phyloP scores from a whole-genome alignment of 2,329 filamentous ascomycete species.

The Nigrospora oryzae region DNA sequence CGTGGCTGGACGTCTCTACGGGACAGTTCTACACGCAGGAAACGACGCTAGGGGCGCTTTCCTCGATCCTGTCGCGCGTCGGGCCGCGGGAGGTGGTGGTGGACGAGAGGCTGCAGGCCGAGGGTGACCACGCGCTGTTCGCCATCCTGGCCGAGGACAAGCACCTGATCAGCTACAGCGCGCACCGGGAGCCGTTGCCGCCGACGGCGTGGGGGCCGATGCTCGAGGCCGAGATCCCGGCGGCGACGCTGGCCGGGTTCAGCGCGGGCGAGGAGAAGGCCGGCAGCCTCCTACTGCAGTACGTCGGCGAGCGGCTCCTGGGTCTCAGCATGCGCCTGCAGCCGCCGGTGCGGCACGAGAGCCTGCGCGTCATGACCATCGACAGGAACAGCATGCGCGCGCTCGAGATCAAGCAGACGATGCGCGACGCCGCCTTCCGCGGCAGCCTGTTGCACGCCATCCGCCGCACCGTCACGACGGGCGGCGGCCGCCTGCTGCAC shows the following conservation, averaged over 20 bases:
- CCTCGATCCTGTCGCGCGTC: conserved; percentile 77
- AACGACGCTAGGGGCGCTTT: conserved; percentile 60
- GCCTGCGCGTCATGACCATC: conserved; percentile 75
- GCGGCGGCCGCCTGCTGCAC: conserved; percentile 75
- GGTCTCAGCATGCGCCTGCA: conserved; percentile 75
- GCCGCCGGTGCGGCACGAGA: conserved; percentile 66
- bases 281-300: conserved; percentile 73
- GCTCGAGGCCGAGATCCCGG: conserved; percentile 64
- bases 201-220: conserved; percentile 64
- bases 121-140: conserved; percentile 54
- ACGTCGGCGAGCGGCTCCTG: conserved; percentile 71
- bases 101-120: conserved; percentile 51
- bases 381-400: conserved; percentile 87
- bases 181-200: conserved; percentile 32
- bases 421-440: conserved; percentile 68
- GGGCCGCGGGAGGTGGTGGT: conserved; percentile 79
- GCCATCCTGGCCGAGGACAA: conserved; percentile 66
- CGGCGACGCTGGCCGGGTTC: conserved; percentile 47
- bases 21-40: conserved; percentile 86
- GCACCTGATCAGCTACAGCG: conserved; percentile 66
- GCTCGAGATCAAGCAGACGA: conserved; percentile 80
- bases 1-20: conserved; percentile 93
- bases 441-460: conserved; percentile 89
- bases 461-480: conserved; percentile 82
- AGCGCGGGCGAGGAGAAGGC: conserved; percentile 63